Evolutionary conservation across 2,329 filamentous ascomycete genomes (phyloP), one percentile per base, ranked within the genome.

Genomic region (Didymella sp.): DNA sequence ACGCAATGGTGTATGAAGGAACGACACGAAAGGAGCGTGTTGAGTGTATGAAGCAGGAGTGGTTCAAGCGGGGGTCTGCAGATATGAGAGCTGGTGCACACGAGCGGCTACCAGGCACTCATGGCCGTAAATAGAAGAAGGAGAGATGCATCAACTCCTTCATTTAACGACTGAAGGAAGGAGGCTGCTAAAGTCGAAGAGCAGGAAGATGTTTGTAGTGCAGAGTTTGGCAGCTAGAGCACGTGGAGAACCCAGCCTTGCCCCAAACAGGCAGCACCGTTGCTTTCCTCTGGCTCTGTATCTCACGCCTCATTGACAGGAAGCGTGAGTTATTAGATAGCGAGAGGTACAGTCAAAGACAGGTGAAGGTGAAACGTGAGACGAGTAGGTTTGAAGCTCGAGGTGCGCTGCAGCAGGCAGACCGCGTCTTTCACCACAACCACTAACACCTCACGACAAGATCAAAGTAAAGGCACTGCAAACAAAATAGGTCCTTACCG

Each of bases 241-340:
- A 74, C 73, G 73, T 73, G 73, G 62, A 56, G 60, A 49, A 61
- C 59, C 60, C 58, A 66, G 62, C 53, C 42, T 59, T 53, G 47
- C 54, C 59, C 60, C 47, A 68, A 69, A 69, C 61, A 68, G 66
- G 64, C 67, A 73, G 59, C 75, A 66, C 60, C 59, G 64, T 82
- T 71, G 52, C 61, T 89, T 73, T 90, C 76, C 86, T 89, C 87
- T 84, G 79, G 82, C 84, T 82, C 87, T 89, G 86, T 89, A 88
- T 89, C 87, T 85, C 86, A 77, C 75, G 78, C 79, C 81, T 81
- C 83, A 87, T 77, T 61, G 74, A 64, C 48, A 68, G 68, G 69
- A 77, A 77, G 76, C 80, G 79, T 75, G 85, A 85, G 85, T 81
- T 87, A 88, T 88, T 89, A 87, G 85, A 89, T 87, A 80, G 84